Evolutionary conservation across 176 grass and related monocot genomes (phyloP).

Genomic region (Juncus inflexus): DNA sequence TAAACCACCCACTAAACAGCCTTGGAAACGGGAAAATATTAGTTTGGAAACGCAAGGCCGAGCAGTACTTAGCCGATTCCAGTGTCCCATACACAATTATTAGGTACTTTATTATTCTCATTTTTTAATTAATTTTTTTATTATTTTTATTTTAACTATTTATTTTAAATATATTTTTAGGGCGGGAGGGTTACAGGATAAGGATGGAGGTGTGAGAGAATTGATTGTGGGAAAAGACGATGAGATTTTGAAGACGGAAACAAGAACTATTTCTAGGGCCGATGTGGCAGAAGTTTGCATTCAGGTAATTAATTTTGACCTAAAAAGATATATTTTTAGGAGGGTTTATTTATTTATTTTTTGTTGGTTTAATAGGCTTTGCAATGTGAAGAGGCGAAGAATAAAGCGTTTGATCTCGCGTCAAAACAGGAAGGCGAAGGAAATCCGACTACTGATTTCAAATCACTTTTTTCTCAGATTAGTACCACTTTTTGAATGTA

Average conservation of each 20-base stretch:
- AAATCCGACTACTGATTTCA: conserved; percentile 68
- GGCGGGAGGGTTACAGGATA: conserved; percentile 90
- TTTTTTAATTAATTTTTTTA: neutral
- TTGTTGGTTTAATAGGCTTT: conserved; percentile 45
- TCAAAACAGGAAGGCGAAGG: conserved; percentile 95
- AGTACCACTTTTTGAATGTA: conserved; percentile 55
- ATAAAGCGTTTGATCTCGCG: conserved; percentile 89
- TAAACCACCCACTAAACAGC: conserved; percentile 78
- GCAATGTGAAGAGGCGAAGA: conserved; percentile 63
- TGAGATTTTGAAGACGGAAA: conserved; percentile 77
- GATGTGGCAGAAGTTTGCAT: conserved; percentile 97
- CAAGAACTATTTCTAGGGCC: conserved; percentile 70
- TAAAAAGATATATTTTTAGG: too few species aligned
- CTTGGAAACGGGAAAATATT: conserved; percentile 84
- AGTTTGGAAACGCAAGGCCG: conserved; percentile 90
- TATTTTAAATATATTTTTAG: conserved; percentile 33
- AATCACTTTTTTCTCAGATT: conserved; percentile 60
- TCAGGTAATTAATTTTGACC: conserved; percentile 40
- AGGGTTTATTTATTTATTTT: too few species aligned
- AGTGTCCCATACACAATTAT: conserved; percentile 86
- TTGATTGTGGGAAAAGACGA: conserved; percentile 77
- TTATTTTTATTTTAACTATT: neutral
- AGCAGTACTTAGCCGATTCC: conserved; percentile 81
- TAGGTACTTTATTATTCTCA: conserved; percentile 39
- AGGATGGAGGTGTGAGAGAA: conserved; percentile 78